Evolutionary conservation across 1,284 basidiomycete genomes (phyloP), one percentile per base, ranked within the genome.

Genomic region (Ganoderma meredithae): DNA sequence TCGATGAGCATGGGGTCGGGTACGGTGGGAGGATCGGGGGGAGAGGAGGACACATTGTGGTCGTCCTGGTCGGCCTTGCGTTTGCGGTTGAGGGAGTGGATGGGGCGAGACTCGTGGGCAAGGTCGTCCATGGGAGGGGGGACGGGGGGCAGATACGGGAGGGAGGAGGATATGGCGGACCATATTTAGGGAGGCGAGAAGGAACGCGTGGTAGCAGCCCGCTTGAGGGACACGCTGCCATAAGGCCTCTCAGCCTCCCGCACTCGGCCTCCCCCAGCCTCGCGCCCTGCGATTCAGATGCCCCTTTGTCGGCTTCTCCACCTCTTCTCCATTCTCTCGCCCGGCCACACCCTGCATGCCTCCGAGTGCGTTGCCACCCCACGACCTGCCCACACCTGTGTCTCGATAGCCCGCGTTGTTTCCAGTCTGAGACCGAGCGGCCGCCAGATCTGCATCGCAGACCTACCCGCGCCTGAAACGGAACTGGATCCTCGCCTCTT

Each of bases 11-110:
- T 66, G 62, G 77, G 70, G 56, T 78, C 72, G 39, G 77, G 62
- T 62, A 75, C 61, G 60, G 69, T 63, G 64, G 66, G 73, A 66
- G 71, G 59, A 71, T 78, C 79, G n/a, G 73, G 39, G 49, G 77
- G 56, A 33, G 77, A 55, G 64, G 80, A 63, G 43, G 68, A 67
- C 62, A 66, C 64, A 49, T 77, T 76, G 44, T 69, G 71, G 76
- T 87, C 85, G 73, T 86, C 85, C 65, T 76, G 68, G 75, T 83
- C 83, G 15, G 86, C 83, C 78, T 90, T 89, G 76, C 88, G 85
- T 77, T 90, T 90, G 75, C 84, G 81, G 71, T 73, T 74, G 69
- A 81, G 75, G 74, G 75, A 70, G 63, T 81, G 83, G 80, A 84
- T 79, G 61, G 81, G 75, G 52, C 62, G 71, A 73, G 79, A 78